These are phyloP conservation scores for Coniella lustricola DNA, from an alignment of 2,329 filamentous ascomycete species.

Conservation along the genomic window DNA sequence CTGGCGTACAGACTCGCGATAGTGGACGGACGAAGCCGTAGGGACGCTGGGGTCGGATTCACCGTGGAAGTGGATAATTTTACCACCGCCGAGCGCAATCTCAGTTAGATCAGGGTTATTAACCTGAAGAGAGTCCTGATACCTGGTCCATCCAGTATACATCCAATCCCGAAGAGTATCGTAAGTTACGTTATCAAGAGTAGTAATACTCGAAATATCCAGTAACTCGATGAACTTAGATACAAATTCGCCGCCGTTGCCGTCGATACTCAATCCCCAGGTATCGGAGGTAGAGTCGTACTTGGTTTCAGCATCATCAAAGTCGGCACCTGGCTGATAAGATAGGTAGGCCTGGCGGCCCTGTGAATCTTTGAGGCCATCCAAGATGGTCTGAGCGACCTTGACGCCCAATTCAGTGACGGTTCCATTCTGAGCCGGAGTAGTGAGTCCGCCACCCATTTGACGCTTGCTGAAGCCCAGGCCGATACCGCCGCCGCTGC, in stretches of 20 bases:
- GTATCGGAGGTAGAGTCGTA: conserved; percentile 25
- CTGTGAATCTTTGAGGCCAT: conserved; percentile 26
- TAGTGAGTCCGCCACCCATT: conserved; percentile 9
- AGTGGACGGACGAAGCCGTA: conserved; percentile 12
- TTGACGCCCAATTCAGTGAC: conserved; percentile 28
- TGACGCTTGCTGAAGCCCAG: conserved; percentile 24
- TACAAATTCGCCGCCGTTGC: conserved; percentile 21
- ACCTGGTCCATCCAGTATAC: neutral
- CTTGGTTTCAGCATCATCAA: conserved; percentile 24
- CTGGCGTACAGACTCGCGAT: neutral
- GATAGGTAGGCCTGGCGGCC: conserved; percentile 30
- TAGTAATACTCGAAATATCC: conserved; percentile 20
- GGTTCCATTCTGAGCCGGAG: conserved; percentile 28
- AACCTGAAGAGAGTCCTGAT: conserved; percentile 12
- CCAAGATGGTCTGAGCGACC: conserved; percentile 26
- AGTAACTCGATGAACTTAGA: conserved; percentile 24
- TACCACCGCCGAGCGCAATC: conserved; percentile 21
- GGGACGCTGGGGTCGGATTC: conserved; percentile 24
- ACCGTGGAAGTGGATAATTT: conserved; percentile 27
- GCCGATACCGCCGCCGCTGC: conserved; percentile 18
- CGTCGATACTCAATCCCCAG: neutral
- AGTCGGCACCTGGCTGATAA: conserved; percentile 26
- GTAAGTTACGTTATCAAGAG: conserved; percentile 21
- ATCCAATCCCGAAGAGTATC: neutral
- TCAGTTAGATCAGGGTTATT: conserved; percentile 24